Conservation (phyloP, 177 flowering plant genomes). For the Vitis hybrid region DNA sequence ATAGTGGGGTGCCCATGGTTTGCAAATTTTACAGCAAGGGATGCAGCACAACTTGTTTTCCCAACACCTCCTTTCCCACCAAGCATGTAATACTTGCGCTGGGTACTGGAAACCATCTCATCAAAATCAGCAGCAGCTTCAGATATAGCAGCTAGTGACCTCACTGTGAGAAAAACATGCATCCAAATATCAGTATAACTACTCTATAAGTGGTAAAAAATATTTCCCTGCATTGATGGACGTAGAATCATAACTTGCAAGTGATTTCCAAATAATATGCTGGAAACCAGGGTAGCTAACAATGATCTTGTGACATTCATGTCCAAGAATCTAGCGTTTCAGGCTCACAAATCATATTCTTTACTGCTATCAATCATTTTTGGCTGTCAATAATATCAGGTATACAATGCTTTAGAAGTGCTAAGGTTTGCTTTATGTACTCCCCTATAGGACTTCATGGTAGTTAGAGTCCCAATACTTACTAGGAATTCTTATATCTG, state of each 20-base stretch:
- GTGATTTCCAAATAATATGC: not conserved
- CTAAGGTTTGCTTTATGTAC: too few species aligned
- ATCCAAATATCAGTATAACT: not conserved
- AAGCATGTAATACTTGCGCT: conserved; percentile 69
- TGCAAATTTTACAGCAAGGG: conserved; percentile 74
- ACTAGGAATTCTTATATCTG: too few species aligned
- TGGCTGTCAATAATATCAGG: not conserved
- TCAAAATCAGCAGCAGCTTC: conserved; percentile 58
- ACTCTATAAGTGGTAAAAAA: not conserved
- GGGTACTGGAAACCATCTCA: conserved; percentile 59
- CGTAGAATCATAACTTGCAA: not conserved
- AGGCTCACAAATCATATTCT: not conserved
- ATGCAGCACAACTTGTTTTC: conserved; percentile 75
- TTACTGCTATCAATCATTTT: not conserved
- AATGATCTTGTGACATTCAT: not conserved
- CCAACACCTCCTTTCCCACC: conserved; percentile 88
- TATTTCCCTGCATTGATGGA: not conserved
- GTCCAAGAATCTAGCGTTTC: not conserved
- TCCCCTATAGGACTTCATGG: too few species aligned
- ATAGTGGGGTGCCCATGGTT: conserved; percentile 67
- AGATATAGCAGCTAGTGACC: conserved; percentile 46
- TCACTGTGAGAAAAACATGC: conserved; percentile 32
- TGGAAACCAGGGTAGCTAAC: not conserved
- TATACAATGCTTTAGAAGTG: not conserved
- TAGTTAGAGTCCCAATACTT: too few species aligned